Conservation (phyloP, 768 basidiomycete species). For the Mrakia gelida region DNA sequence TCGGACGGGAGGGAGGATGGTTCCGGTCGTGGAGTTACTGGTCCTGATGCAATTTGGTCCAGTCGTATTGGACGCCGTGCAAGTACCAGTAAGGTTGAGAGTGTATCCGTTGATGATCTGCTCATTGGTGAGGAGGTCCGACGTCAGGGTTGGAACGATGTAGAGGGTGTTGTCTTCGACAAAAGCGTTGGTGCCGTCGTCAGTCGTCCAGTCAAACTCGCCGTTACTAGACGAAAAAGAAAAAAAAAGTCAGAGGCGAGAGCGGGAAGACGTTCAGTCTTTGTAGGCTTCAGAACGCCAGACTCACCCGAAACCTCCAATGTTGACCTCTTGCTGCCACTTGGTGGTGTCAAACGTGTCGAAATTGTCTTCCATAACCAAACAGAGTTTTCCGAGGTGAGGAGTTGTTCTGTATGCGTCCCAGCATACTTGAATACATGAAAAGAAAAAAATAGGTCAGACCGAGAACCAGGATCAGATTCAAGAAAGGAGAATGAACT, state of each 20-base stretch:
- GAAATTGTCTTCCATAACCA: constrained; percentile 76
- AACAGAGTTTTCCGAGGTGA: constrained; percentile 49
- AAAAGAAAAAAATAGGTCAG: background rate
- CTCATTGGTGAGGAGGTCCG: constrained; percentile 53
- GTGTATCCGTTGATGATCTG: constrained; percentile 61
- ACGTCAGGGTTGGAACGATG: constrained; percentile 78
- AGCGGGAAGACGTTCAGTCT: background rate
- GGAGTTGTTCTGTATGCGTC: constrained; percentile 49
- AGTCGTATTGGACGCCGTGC: constrained; percentile 65
- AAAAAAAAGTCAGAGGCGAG: constrained; percentile 47
- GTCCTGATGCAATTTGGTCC: constrained; percentile 40
- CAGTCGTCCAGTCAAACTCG: constrained; percentile 83
- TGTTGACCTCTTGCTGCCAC: constrained; percentile 69
- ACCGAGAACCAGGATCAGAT: background rate
- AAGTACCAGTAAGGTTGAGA: constrained; percentile 70
- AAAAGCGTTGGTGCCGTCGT: constrained; percentile 64
- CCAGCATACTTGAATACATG: constrained; percentile 46
- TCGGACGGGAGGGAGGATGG: constrained; percentile 77
- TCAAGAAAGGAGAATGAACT: constrained; percentile 22
- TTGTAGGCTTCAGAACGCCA: constrained; percentile 3
- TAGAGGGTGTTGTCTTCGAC: constrained; percentile 68
- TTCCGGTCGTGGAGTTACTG: constrained; percentile 52
- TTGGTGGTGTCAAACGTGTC: constrained; percentile 50
- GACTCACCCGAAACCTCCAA: constrained; percentile 72
- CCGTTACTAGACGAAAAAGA: constrained; percentile 43